Percentiles rank a stretch among this genome's conserved stretches.
These are phyloP conservation scores for Pachysandra terminalis DNA, from an alignment of 164 flowering plant species.

Conservation along the genomic window DNA sequence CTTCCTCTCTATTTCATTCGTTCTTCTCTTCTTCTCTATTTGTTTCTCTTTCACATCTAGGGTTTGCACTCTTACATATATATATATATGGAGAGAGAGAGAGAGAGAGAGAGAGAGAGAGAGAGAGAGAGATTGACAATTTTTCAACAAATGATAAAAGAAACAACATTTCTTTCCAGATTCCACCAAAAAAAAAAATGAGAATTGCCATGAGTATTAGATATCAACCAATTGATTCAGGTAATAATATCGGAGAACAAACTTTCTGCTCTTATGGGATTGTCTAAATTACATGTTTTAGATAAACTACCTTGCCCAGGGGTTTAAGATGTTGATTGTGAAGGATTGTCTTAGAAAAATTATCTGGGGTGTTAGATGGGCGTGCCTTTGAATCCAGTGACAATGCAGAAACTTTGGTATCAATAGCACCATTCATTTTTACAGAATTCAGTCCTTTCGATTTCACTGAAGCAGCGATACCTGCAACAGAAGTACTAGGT, in stretches of 20 bases:
- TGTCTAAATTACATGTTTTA: neutral
- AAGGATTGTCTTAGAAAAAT: constrained; percentile 24
- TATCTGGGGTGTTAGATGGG: constrained; percentile 8
- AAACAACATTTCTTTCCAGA: neutral
- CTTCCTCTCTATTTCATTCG: too few relatives aligned
- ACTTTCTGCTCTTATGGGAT: too few relatives aligned
- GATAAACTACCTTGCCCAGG: constrained; percentile 35
- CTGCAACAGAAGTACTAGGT: constrained; percentile 10
- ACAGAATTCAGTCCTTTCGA: constrained; percentile 24
- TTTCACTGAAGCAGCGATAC: constrained; percentile 22
- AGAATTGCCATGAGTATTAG: neutral
- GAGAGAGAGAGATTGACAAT: too few relatives aligned
- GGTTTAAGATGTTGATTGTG: constrained; percentile 24
- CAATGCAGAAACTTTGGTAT: constrained; percentile 17
- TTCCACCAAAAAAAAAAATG: too few relatives aligned
- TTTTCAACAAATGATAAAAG: too few relatives aligned
- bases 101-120: too few relatives aligned
- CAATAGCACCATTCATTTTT: constrained; percentile 19
- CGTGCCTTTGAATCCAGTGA: constrained; percentile 18
- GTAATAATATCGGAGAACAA: neutral
- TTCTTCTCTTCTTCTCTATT: too few relatives aligned
- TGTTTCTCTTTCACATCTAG: too few relatives aligned
- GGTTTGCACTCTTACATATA: too few relatives aligned
- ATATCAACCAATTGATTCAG: neutral
- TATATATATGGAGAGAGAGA: too few relatives aligned